Conservation (phyloP, 768 basidiomycete species). For the Lyophyllum decastes region DNA sequence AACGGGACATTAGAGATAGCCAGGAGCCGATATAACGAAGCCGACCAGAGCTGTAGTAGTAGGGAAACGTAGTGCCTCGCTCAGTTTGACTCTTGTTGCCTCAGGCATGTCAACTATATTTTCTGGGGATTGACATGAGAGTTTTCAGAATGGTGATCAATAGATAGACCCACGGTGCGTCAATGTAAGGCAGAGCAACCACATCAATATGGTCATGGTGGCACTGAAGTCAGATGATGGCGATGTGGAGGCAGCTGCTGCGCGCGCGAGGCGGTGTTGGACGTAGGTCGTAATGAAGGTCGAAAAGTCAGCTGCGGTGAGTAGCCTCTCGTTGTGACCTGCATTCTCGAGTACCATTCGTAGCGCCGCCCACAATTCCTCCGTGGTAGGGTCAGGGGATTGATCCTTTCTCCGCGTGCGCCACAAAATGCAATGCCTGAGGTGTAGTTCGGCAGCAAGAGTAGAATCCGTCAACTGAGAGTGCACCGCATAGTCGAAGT, state of each 20-base stretch:
- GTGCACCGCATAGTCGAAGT: conserved; percentile 31
- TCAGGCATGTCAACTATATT: conserved; percentile 37
- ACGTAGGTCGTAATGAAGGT: conserved; percentile 36
- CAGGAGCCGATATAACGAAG: neutral
- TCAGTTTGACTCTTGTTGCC: conserved; percentile 41
- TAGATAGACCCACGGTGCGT: conserved; percentile 34
- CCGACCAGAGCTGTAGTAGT: conserved; percentile 24
- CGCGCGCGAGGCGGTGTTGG: conserved; percentile 14
- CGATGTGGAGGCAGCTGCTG: conserved; percentile 6
- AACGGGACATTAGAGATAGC: neutral
- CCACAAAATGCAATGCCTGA: conserved; percentile 47
- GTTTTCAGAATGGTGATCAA: neutral
- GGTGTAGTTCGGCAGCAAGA: conserved; percentile 49
- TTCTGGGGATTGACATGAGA: conserved; percentile 19
- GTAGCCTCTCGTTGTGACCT: conserved; percentile 46
- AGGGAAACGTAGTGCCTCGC: conserved; percentile 42
- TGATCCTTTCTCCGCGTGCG: conserved; percentile 43
- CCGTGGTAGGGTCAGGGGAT: conserved; percentile 26
- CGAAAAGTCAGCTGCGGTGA: conserved; percentile 41
- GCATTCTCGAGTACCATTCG: conserved; percentile 64
- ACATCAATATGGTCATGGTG: conserved; percentile 33
- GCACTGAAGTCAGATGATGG: conserved; percentile 13
- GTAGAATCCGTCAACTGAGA: conserved; percentile 36
- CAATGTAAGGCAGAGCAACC: conserved; percentile 41
- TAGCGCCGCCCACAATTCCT: conserved; percentile 59